phyloP scores from a whole-genome alignment of 192 early-diverging fungal species.

The Coemansia furcata region DNA sequence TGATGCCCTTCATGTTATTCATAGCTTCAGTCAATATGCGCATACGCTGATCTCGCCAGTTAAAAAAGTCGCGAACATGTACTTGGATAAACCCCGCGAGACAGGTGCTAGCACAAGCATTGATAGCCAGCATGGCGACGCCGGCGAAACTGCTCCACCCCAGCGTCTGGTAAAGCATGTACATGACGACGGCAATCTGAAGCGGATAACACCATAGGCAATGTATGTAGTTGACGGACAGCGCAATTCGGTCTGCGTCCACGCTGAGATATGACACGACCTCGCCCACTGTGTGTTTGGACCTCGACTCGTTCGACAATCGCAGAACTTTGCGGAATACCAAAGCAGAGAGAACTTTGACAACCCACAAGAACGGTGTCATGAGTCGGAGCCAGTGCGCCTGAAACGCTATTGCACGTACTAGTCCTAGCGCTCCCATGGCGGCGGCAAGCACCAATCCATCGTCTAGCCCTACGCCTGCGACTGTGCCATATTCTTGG shows the following conservation, averaged over 20 bases:
- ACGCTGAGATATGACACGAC: conserved; percentile 66
- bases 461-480: conserved; percentile 12
- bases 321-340: conserved; percentile 17
- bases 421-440: conserved; percentile 9
- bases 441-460: conserved; percentile 20
- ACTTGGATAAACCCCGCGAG: conserved; percentile 47
- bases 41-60: conserved; percentile 54
- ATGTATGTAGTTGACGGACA: conserved; percentile 19
- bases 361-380: conserved; percentile 71
- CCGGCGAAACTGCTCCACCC: conserved; percentile 18
- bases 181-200: conserved; percentile 6
- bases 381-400: conserved; percentile 73
- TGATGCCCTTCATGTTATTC: conserved; percentile 57
- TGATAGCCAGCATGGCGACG: not conserved
- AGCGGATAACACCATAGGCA: conserved; percentile 43
- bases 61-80: conserved; percentile 40
- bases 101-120: conserved; percentile 44
- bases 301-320: conserved; percentile 51
- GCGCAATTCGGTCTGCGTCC: conserved; percentile 35
- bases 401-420: not conserved
- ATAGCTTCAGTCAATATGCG: conserved; percentile 57
- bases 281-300: conserved; percentile 73
- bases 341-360: conserved; percentile 21
- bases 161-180: conserved; percentile 14
- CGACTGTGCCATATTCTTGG: not conserved